Base-by-base conservation (phyloP, 345 rosid genomes). In the Populus alba region DNA sequence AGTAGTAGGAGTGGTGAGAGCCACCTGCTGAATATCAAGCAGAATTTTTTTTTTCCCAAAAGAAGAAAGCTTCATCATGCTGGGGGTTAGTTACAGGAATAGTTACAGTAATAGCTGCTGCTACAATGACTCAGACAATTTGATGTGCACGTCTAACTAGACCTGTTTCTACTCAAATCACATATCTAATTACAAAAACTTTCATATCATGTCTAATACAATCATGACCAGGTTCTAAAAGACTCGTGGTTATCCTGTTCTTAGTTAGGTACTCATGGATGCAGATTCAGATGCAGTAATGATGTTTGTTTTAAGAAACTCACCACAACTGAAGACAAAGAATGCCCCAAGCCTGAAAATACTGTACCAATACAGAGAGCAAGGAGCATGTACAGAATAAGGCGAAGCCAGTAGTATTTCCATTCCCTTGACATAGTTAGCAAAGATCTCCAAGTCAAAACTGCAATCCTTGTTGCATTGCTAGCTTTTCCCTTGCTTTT, bases 361-460 rank as follows among this genome's bases (percentile, higher is more conserved):
- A 92, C 89, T 0, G 95, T 94, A 66, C 97, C 95, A 72, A 96
- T 82, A 77, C 89, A 89, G 71, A 96, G 90, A 9, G 94, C 83
- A 69, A 96, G 97, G 70, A 91, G 85, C 94, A 92, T 91, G 78
- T 78, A 92, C 66, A 96, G 93, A 86, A 94, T 85, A 76, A 96
- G 92, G 6, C 99, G 90, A 79, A 96, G 92, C 99, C 99, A 96
- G 83, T 92, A 94, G 88, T 96, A 94, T 81, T 92, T 92, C 99
- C 98, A 96, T 81, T 96, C 99, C 75, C 98, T 92, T 6, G 99
- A 96, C 98, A 94, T 96, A 70, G 94, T 90, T 78, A 94, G 85
- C 76, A 96, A 84, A 13, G 99, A 94, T 86, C 99, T 89, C 99
- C 99, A 96, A 25, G 97, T 96, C 84, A 96, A 86, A 39, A 96